These are phyloP conservation scores for Nymphaea colorata DNA, from an alignment of 164 flowering plant genomes.

Conservation along the genomic window DNA sequence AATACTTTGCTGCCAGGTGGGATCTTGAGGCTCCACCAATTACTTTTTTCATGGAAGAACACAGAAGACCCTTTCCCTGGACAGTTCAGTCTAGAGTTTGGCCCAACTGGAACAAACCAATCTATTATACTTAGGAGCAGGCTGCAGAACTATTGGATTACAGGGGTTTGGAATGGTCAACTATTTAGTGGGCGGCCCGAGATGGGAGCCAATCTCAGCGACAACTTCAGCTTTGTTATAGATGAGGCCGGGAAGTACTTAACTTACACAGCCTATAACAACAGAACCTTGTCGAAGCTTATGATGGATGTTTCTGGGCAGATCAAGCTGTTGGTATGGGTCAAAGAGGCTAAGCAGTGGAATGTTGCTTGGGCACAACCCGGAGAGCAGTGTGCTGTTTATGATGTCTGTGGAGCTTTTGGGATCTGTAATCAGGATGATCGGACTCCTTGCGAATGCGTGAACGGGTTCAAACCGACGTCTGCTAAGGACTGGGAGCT, in stretches of 20 bases:
- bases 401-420: constrained; percentile 11
- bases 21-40: constrained; percentile 24
- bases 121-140: constrained; percentile 10
- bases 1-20: constrained; percentile 60
- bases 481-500: not conserved
- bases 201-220: constrained; percentile 4
- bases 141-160: constrained; percentile 10
- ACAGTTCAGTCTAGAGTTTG: constrained; percentile 32
- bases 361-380: not conserved
- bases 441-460: constrained; percentile 4
- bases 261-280: not conserved
- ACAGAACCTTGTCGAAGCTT: not conserved
- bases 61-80: constrained; percentile 53
- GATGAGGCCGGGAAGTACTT: not conserved
- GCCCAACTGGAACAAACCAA: constrained; percentile 17
- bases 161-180: constrained; percentile 16
- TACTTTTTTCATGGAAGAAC: constrained; percentile 50
- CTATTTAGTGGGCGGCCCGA: constrained; percentile 13
- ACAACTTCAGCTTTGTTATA: not conserved
- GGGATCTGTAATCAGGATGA: constrained; percentile 3
- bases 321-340: not conserved
- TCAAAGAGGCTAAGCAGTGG: constrained; percentile 1
- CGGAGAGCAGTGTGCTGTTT: constrained; percentile 3
- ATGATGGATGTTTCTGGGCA: constrained; percentile 4
- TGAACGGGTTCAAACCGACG: constrained; percentile 5